A percentile compares a stretch with the other conserved stretches of the same genome.
These are phyloP conservation scores for Agapanthus africanus DNA, from an alignment of 106 monocot species.

Conservation along the genomic window DNA sequence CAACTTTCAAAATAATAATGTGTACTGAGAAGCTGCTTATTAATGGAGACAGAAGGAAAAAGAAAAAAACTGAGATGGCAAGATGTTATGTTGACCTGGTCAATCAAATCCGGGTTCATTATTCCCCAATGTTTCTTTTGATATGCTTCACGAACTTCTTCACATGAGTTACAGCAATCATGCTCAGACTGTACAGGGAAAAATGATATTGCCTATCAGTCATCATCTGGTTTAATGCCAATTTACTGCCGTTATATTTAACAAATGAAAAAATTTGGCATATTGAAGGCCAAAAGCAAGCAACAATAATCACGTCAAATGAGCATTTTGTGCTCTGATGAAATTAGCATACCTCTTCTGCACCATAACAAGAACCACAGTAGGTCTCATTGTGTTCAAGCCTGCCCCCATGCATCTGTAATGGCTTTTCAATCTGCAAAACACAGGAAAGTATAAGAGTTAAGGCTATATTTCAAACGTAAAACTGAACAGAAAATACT, in stretches of 20 bases:
- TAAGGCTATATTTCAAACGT: no score
- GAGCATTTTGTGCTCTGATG: not conserved
- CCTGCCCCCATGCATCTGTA: slow-evolving; percentile 51
- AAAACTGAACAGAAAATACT: no score
- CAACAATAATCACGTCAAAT: not conserved
- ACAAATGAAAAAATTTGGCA: not conserved
- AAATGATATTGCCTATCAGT: not conserved
- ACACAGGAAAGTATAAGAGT: no score
- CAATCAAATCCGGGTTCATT: slow-evolving; percentile 77
- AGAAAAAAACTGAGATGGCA: not conserved
- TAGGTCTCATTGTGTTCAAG: slow-evolving; percentile 55
- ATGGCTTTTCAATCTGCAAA: slow-evolving; percentile 40
- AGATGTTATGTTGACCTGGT: slow-evolving; percentile 34
- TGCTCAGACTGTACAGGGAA: slow-evolving; percentile 48
- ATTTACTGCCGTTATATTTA: not conserved
- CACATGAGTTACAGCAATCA: slow-evolving; percentile 97
- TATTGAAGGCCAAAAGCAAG: not conserved
- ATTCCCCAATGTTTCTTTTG: slow-evolving; percentile 93
- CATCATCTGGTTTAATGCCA: not conserved
- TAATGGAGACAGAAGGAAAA: not conserved
- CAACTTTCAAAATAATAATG: not conserved
- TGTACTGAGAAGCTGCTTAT: not conserved
- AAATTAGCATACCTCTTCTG: slow-evolving; percentile 29
- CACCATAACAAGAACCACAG: slow-evolving; percentile 55
- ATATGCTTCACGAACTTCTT: slow-evolving; percentile 98